Base-by-base conservation (phyloP, 1,139 yeast species). In the Suzukiozyma palmioleophila region DNA sequence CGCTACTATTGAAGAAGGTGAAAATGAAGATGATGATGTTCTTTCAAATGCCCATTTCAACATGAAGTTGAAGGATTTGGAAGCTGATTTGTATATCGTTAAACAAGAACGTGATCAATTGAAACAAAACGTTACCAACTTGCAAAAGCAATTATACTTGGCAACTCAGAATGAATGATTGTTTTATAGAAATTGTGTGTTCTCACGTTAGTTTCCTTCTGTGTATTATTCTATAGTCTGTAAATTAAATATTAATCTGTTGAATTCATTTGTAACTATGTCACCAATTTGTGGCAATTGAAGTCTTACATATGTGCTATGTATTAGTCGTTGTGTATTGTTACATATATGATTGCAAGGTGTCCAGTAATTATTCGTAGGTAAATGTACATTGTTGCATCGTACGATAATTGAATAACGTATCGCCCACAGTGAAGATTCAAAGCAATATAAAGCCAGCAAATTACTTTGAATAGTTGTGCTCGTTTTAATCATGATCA, bases 91-190 rank as follows among this genome's bases (percentile, higher is more conserved):
- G 52, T 84, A 76, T 51, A 84, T 88, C 45, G 72, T 84, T 52
- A 82, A 81, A 51, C 92, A 87, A 60, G 96, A 88, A 61, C 76
- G 95, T 49, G 94, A 88, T 54, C 85, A 81, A 51, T 66, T 86
- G 57, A 83, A 84, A 52, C 82, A 81, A 26, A 79, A 73, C 44
- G 76, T 81, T n/a, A 60, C 79, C 25, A 52, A 67, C 1, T 64
- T 82, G 54, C 82, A 81, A 58, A 82, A 81, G 57, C 77, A 77
- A 52, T 62, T 79, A 44, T 71, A 69, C 45, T 54, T 70, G 43
- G 57, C 65, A 7, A 36, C 40, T 25, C 45, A 43, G 37, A 38
- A 14, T 21, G 31, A 35, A 26, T 33, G 31, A 25, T n/a, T 26
- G 25, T 26, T 14, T 26, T 26, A 11, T 26, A 26, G 28, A 5